Base-by-base conservation (phyloP, 2,329 filamentous ascomycete species). In the Aspergillus thermomutatus region DNA sequence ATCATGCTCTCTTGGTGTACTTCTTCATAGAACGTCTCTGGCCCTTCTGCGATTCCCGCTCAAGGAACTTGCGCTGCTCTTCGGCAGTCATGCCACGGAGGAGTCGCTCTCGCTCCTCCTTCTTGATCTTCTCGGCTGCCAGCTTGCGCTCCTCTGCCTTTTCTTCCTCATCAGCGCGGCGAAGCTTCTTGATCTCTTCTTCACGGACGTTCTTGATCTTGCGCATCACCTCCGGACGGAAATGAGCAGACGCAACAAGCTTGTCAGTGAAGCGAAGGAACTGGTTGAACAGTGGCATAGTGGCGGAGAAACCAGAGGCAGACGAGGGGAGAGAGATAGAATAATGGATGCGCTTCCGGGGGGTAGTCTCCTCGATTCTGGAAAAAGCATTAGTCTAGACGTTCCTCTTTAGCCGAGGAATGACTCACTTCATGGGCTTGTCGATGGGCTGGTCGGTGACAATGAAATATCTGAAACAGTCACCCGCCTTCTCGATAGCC, bases 361-460 rank as follows among this genome's bases (percentile, higher is more conserved):
- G 89, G 52, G 80, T 74, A 34, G 90, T 90, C 72, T 97, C 93
- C 59, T 96, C 87, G 68, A 97, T 82, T 60, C 89, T 95, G 45
- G 1, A 19, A 23, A 9, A 8, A 23, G 34, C 21, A 28, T 55
- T 55, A 53, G 47, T 41, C 19, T 26, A 6, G 21, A 41, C 45
- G 49, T 49, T 48, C 14, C 14, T 4, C n/a, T 25, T 26, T 48
- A 48, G 11, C 8, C 8, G 3, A n/a, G 8, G 28, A 9, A 51
- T 17, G 43, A 79, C 86, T 77, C 80, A 93, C 90, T 87, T 95
- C 70, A 80, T 83, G 54, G 94, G 94, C 77, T 91, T 92, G 65
- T 97, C 91, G 53, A 87, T 78, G 37, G 93, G 92, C 77, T 97
- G 92, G 73, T 99, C 94, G 21, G 88, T 89, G 52, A 97, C 81